phyloP scores from a whole-genome alignment of 371 early-diverging fungal genomes.

The Mortierella sp. region DNA sequence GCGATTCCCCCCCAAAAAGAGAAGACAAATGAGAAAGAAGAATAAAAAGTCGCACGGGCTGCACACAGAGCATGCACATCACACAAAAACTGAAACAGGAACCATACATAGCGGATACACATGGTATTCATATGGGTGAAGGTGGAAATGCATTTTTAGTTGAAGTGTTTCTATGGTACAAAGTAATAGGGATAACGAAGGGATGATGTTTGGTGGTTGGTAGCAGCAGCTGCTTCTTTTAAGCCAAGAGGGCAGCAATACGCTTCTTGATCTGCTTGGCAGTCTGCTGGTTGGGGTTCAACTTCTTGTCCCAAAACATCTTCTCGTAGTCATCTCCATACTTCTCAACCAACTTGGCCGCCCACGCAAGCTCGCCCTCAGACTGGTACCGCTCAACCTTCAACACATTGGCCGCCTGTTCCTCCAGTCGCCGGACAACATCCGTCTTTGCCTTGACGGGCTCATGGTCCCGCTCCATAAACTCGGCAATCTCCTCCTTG shows the following conservation, averaged over 20 bases:
- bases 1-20: not conserved
- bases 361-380: slow-evolving; percentile 73
- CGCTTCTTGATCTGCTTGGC: slow-evolving; percentile 83
- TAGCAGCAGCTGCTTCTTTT: not conserved
- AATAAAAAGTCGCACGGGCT: not conserved
- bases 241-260: slow-evolving; percentile 52
- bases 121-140: not conserved
- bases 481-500: slow-evolving; percentile 64
- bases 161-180: slow-evolving; percentile 11
- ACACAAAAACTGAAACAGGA: not conserved
- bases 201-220: not conserved
- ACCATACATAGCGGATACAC: not conserved
- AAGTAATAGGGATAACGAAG: not conserved
- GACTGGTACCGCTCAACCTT: slow-evolving; percentile 71
- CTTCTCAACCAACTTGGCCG: slow-evolving; percentile 77
- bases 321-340: slow-evolving; percentile 87
- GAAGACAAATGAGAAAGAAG: not conserved
- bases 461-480: slow-evolving; percentile 65
- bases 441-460: slow-evolving; percentile 75
- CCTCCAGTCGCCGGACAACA: slow-evolving; percentile 72
- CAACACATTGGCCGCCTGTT: slow-evolving; percentile 66
- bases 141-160: not conserved
- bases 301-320: slow-evolving; percentile 90
- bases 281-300: slow-evolving; percentile 88
- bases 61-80: no score